phyloP scores from a whole-genome alignment of 2,329 filamentous ascomycete species.

The Hypoxylon sp. region DNA sequence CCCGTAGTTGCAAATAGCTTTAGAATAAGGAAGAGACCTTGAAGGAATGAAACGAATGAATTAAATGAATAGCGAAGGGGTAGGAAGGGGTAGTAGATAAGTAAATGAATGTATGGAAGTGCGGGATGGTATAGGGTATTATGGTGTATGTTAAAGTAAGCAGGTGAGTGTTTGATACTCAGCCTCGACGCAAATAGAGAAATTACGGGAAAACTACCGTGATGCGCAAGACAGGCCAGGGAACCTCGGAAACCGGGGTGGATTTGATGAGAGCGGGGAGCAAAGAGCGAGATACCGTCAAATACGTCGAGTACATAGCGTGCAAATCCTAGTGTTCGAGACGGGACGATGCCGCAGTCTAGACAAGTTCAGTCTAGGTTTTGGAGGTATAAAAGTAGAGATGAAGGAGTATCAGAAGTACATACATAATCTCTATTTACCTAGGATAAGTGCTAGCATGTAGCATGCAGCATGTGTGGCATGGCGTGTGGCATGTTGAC shows the following conservation, averaged over 20 bases:
- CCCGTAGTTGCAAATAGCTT: constrained; percentile 34
- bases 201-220: constrained; percentile 38
- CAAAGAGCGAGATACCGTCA: constrained; percentile 24
- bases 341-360: constrained; percentile 26
- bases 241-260: constrained; percentile 36
- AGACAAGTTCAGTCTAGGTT: too few relatives aligned
- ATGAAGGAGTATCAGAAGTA: not conserved
- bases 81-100: constrained; percentile 35
- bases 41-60: constrained; percentile 26
- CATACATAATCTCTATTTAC: too few relatives aligned
- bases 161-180: constrained; percentile 33
- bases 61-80: constrained; percentile 13
- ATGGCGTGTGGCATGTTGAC: constrained; percentile 22
- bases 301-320: not conserved
- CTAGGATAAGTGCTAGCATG: not conserved
- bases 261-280: constrained; percentile 36
- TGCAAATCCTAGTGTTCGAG: not conserved
- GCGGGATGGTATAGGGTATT: constrained; percentile 19
- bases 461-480: not conserved
- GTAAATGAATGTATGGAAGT: constrained; percentile 11
- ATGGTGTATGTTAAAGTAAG: constrained; percentile 31
- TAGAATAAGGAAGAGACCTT: constrained; percentile 16
- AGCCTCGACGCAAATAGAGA: constrained; percentile 40
- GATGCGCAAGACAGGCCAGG: constrained; percentile 25
- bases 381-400: not conserved